Evolutionary conservation across 148 eudicot genomes (phyloP), one percentile per base, ranked within the genome.

Genomic region (Diospyros kaki): DNA sequence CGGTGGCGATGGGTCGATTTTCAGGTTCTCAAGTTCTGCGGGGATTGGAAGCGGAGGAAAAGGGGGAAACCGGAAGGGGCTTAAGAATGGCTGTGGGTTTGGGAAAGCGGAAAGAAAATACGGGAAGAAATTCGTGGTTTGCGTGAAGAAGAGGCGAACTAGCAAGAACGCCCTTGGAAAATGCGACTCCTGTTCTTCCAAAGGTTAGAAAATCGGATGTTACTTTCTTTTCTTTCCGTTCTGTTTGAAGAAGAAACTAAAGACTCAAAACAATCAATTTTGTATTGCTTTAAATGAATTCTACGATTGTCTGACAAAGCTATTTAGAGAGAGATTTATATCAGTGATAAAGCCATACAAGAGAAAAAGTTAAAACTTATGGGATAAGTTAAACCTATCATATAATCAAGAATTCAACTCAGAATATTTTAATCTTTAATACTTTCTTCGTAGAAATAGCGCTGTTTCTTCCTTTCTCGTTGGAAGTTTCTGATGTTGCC

Each of bases 101-200:
- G 62, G 54, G n/a, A 78, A 81, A 15, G 58, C 42, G 77, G 63
- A 54, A 79, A 62, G 54, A 82, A 81, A 66, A 15, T 68, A 58
- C 59, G 86, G 81, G 61, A 88, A 78, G 77, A 86, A 75, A 74
- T 77, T 87, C 18, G 65, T 66, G 12, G 75, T 89, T 79, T 84
- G 88, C 77, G 82, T 84, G 74, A 91, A 87, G 82, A 91, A 84
- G 89, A 89, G 96, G 69, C 83, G 83, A 70, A 82, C 80, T 72
- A 71, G 84, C 43, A 87, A 75, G 72, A 44, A 54, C 76, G 79
- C 77, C 7, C 41, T 74, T 58, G 90, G 79, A 4, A 85, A 85
- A 60, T 80, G 87, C 71, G 85, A 82, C n/a, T 83, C 87, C 14
- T 77, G 81, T 76, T 79, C 82, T 73, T 82, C 91, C 68, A 87